Base-by-base conservation (phyloP, 2,329 filamentous ascomycete species). In the Paraconiothyrium brasiliense region DNA sequence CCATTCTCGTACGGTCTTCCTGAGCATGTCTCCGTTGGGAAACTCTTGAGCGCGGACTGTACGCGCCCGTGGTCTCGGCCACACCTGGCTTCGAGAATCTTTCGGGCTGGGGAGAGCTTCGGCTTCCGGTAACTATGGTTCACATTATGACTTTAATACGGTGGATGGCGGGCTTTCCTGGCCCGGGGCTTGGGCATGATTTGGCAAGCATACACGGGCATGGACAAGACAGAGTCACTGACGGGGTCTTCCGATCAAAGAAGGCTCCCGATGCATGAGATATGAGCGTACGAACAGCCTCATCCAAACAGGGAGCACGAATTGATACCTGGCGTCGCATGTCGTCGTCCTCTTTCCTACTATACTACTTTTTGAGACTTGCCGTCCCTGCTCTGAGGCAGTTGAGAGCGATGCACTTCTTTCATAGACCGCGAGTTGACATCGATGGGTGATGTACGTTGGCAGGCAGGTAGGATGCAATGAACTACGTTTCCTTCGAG, bases 281-380 rank as follows among this genome's bases (percentile, higher is more conserved):
- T 54, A 46, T 49, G 49, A 51, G 57, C 32, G 57, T 32, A 55
- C 54, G 49, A 58, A 55, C 43, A 27, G 46, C 41, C 50, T 66
- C 58, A 54, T 59, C 50, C 55, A 67, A 54, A 67, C 64, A 64
- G 65, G 49, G 59, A 65, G 73, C 66, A 76, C 71, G 69, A 74
- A 72, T 71, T 76, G 75, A 78, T 78, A 78, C 75, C 75, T 77
- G 73, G 71, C 73, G 73, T 71, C 67, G 62, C 68, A 65, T 51
- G 62, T 63, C 61, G 68, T 71, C 72, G 72, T 71, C 75, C 60
- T 57, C 49, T 43, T 54, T 43, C 48, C 34, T 58, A 20, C 22
- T 55, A 16, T 54, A 56, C 30, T 49, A 37, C n/a, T 47, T 52
- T 43, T 61, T 43, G 56, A 54, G 48, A 56, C 22, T 60, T 50